phyloP scores from a whole-genome alignment of 2,329 filamentous ascomycete genomes.

The Ilyonectria mors-panacis region DNA sequence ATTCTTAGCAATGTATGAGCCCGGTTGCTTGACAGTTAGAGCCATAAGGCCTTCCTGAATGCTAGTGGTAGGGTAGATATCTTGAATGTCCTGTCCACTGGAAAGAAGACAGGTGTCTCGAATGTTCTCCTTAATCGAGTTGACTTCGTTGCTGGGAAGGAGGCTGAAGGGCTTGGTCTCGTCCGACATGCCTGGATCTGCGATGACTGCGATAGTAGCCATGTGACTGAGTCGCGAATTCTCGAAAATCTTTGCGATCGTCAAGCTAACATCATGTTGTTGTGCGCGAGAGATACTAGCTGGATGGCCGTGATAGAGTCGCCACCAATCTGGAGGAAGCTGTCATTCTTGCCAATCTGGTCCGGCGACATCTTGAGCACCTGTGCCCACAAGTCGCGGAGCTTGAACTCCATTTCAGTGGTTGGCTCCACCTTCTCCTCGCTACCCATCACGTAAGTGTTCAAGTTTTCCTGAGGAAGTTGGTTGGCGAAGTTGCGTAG shows the following conservation, averaged over 20 bases:
- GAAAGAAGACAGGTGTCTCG: neutral
- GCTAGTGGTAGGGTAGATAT: constrained; percentile 16
- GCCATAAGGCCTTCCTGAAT: constrained; percentile 18
- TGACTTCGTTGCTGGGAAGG: neutral
- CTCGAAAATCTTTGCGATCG: constrained; percentile 13
- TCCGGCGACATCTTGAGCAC: constrained; percentile 25
- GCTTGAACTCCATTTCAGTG: neutral
- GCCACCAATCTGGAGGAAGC: constrained; percentile 47
- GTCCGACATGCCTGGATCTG: neutral
- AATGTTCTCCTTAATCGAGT: neutral
- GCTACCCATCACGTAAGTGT: neutral
- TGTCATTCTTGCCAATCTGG: constrained; percentile 49
- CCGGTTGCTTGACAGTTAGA: constrained; percentile 12
- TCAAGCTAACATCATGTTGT: constrained; percentile 4
- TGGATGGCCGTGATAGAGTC: constrained; percentile 45
- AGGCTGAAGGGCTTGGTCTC: neutral
- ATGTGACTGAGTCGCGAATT: constrained; percentile 2
- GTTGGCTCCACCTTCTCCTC: constrained; percentile 8
- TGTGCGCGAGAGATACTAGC: constrained; percentile 29
- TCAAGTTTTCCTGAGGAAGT: neutral
- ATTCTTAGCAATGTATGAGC: constrained; percentile 16
- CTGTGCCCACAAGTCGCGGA: constrained; percentile 24
- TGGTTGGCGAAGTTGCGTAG: constrained; percentile 5
- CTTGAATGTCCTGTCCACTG: neutral
- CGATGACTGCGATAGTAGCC: neutral